These are phyloP conservation scores for Sphaerobolus stellatus DNA, from an alignment of 1,284 basidiomycete species.

Conservation along the genomic window DNA sequence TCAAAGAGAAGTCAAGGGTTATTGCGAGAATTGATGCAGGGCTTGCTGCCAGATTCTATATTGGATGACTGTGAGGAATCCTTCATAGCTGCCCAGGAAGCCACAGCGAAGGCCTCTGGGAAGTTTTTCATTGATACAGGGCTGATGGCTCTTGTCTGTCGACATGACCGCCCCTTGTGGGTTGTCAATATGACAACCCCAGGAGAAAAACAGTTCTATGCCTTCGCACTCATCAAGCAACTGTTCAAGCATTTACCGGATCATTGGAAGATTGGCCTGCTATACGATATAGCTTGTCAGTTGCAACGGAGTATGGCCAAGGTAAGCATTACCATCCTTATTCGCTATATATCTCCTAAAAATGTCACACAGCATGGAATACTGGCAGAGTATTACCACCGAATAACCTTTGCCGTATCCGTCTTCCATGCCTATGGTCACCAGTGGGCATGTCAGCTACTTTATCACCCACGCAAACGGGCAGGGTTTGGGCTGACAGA, in stretches of 20 bases:
- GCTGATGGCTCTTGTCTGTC: slow-evolving; percentile 34
- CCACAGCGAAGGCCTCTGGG: slow-evolving; percentile 25
- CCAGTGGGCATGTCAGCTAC: slow-evolving; percentile 42
- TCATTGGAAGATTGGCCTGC: slow-evolving; percentile 28
- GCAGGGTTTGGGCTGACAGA: slow-evolving; percentile 34
- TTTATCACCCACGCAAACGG: slow-evolving; percentile 35
- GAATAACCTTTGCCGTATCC: slow-evolving; percentile 33
- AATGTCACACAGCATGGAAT: slow-evolving; percentile 33
- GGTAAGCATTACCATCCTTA: no score
- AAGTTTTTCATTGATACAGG: slow-evolving; percentile 32
- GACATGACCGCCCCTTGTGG: slow-evolving; percentile 38
- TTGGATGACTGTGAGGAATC: slow-evolving; percentile 34
- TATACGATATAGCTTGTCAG: slow-evolving; percentile 44
- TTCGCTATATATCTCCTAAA: no score
- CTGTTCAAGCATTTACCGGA: slow-evolving; percentile 29
- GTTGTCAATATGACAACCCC: slow-evolving; percentile 41
- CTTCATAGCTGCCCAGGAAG: slow-evolving; percentile 35
- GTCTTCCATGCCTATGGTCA: slow-evolving; percentile 44
- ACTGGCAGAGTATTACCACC: slow-evolving; percentile 20
- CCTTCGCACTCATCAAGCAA: slow-evolving; percentile 32
- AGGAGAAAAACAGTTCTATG: slow-evolving; percentile 42
- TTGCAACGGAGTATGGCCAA: slow-evolving; percentile 32
- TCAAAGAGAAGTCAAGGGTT: no score
- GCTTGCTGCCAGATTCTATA: no score
- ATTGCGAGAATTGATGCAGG: no score